phyloP scores from a whole-genome alignment of 1,284 basidiomycete genomes.

The Irpex sp. region DNA sequence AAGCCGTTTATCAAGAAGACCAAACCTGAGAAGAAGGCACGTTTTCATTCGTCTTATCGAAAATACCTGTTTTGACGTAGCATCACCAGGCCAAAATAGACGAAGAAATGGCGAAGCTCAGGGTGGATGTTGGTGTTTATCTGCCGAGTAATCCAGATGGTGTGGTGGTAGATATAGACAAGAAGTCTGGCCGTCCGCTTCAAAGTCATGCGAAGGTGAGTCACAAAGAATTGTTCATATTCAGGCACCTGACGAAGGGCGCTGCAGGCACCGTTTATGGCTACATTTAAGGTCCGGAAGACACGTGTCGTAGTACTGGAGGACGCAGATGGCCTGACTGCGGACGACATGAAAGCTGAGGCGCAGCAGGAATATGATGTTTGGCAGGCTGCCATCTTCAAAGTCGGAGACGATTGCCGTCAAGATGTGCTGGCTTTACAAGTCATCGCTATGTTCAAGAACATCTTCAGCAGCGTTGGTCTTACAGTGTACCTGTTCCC shows the following conservation, averaged over 20 bases:
- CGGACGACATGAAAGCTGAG: conserved; percentile 52
- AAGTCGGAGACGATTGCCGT: conserved; percentile 98
- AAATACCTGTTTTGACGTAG: background rate
- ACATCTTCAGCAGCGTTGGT: conserved; percentile 89
- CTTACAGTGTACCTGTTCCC: conserved; percentile 93
- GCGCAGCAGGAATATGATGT: conserved; percentile 78
- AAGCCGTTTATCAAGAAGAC: conserved; percentile 96
- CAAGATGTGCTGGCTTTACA: conserved; percentile 97
- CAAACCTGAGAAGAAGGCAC: conserved; percentile 95
- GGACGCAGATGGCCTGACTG: conserved; percentile 68
- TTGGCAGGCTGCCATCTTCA: conserved; percentile 99
- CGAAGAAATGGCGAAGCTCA: conserved; percentile 98
- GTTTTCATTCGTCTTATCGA: conserved; percentile 1
- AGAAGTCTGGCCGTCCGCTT: conserved; percentile 92
- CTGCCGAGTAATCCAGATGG: conserved; percentile 98
- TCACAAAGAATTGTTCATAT: background rate
- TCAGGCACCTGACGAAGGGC: background rate
- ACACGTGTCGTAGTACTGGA: conserved; percentile 57
- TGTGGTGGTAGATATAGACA: conserved; percentile 93
- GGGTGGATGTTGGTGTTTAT: conserved; percentile 92
- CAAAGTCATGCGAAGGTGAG: conserved; percentile 97
- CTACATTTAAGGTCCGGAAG: conserved; percentile 97
- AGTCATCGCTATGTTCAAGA: conserved; percentile 99
- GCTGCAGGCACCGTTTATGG: conserved; percentile 95
- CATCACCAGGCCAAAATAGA: conserved; percentile 88